Conservation (phyloP, 176 grass and related monocot genomes). For the Pontederia crassipes region DNA sequence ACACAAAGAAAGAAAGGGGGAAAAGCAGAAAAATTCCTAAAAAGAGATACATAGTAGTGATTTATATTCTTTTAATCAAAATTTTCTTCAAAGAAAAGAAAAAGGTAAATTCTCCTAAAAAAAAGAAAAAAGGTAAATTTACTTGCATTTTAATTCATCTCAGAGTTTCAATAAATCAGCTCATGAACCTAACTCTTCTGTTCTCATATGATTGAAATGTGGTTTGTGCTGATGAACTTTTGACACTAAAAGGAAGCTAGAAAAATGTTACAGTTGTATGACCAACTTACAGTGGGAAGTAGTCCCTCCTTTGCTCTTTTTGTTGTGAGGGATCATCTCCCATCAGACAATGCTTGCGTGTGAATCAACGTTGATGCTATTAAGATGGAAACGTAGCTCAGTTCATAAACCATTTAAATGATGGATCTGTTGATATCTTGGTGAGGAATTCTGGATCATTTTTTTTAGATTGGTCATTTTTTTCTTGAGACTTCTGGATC, state of each 20-base stretch:
- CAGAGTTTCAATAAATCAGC: too few species aligned
- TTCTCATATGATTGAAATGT: neutral
- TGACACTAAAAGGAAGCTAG: slow-evolving; percentile 67
- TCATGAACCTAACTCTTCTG: neutral
- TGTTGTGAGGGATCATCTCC: slow-evolving; percentile 74
- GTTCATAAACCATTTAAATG: slow-evolving; percentile 88
- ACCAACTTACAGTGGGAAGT: slow-evolving; percentile 49
- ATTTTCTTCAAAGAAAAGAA: too few species aligned
- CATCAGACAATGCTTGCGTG: slow-evolving; percentile 66
- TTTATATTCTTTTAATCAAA: too few species aligned
- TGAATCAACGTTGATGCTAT: slow-evolving; percentile 74
- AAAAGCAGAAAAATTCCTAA: too few species aligned
- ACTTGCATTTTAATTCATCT: too few species aligned
- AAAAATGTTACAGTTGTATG: slow-evolving; percentile 44
- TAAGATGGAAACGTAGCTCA: slow-evolving; percentile 57
- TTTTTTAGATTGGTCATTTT: slow-evolving; percentile 62
- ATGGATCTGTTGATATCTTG: slow-evolving; percentile 60
- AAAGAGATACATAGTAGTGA: too few species aligned
- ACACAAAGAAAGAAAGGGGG: too few species aligned
- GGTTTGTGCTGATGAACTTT: slow-evolving; percentile 42
- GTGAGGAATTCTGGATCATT: slow-evolving; percentile 53
- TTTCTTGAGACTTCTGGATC: slow-evolving; percentile 16
- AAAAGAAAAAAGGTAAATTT: too few species aligned
- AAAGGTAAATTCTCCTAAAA: too few species aligned
- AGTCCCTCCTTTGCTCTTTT: slow-evolving; percentile 57